Evolutionary conservation across 306 rosid species (phyloP).

Genomic region (Cicer judaicum): DNA sequence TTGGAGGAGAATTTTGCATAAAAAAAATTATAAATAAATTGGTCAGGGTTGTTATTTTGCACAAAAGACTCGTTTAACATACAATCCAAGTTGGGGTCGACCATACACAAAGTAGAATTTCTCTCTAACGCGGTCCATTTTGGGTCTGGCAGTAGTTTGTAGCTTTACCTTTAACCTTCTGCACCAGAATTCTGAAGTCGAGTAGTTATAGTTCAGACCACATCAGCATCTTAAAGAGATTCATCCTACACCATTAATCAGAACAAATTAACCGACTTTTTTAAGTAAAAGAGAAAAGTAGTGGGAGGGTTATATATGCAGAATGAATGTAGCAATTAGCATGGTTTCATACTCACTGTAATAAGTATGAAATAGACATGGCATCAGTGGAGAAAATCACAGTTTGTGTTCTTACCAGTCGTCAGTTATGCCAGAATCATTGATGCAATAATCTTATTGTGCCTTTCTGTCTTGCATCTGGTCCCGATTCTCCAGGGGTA

Average conservation of each 20-base stretch:
- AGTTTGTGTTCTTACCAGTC: constrained; percentile 43
- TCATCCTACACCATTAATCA: constrained; percentile 30
- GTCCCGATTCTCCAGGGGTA: constrained; percentile 54
- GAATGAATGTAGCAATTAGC: constrained; percentile 1
- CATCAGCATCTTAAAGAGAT: constrained; percentile 33
- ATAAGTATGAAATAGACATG: constrained; percentile 24
- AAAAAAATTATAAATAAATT: neutral
- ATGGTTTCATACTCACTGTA: constrained; percentile 18
- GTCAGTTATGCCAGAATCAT: constrained; percentile 29
- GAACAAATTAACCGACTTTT: constrained; percentile 23
- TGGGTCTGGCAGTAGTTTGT: constrained; percentile 34
- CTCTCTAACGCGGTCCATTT: constrained; percentile 28
- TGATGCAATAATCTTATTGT: constrained; percentile 46
- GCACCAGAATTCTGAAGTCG: constrained; percentile 36
- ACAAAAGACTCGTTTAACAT: constrained; percentile 3
- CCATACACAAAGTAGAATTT: constrained; percentile 10
- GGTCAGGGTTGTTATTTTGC: neutral
- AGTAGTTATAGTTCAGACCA: constrained; percentile 26
- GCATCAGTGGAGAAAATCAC: neutral
- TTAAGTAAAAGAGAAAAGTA: neutral
- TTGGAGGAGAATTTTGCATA: too few relatives aligned
- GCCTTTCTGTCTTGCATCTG: constrained; percentile 54
- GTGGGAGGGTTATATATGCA: constrained; percentile 10
- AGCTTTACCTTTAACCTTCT: constrained; percentile 28
- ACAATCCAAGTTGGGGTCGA: neutral